Evolutionary conservation across 805 yeast genomes (phyloP).

Genomic region (Saturnispora hagleri): DNA sequence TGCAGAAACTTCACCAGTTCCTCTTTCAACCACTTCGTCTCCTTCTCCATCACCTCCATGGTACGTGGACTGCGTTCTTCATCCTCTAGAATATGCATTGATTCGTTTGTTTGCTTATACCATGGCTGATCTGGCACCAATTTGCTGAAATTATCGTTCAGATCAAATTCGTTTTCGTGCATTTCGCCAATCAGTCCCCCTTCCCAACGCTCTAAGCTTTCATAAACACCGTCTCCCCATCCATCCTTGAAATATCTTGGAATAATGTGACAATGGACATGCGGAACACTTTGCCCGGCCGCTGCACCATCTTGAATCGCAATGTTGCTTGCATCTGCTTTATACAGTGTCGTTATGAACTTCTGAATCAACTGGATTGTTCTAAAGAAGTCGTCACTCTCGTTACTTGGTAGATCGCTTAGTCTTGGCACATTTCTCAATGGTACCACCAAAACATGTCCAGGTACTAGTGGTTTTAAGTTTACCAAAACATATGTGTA

Average conservation of each 20-base stretch:
- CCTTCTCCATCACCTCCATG: conserved; percentile 57
- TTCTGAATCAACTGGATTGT: conserved; percentile 64
- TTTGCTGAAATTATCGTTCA: conserved; percentile 22
- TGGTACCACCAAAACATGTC: conserved; percentile 88
- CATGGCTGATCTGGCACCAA: conserved; percentile 24
- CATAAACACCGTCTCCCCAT: conserved; percentile 65
- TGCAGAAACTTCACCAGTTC: conserved; percentile 29
- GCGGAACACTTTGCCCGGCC: conserved; percentile 95
- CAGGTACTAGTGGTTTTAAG: conserved; percentile 85
- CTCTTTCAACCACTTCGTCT: conserved; percentile 47
- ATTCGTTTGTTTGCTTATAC: conserved; percentile 20
- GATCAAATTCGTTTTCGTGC: neutral
- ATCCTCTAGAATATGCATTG: conserved; percentile 34
- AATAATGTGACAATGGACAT: conserved; percentile 86
- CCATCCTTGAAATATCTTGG: conserved; percentile 64
- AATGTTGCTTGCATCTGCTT: conserved; percentile 77
- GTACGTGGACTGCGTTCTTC: conserved; percentile 50
- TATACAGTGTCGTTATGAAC: conserved; percentile 56
- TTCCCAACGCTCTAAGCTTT: conserved; percentile 48
- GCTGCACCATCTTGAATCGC: conserved; percentile 96
- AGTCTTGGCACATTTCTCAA: conserved; percentile 57
- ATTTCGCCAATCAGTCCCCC: conserved; percentile 19
- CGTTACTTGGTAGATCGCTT: conserved; percentile 62
- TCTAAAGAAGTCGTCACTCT: conserved; percentile 65
- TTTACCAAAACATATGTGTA: conserved; percentile 82